Conservation (phyloP, 1,139 yeast genomes). For the Meyerozyma carpophila region DNA sequence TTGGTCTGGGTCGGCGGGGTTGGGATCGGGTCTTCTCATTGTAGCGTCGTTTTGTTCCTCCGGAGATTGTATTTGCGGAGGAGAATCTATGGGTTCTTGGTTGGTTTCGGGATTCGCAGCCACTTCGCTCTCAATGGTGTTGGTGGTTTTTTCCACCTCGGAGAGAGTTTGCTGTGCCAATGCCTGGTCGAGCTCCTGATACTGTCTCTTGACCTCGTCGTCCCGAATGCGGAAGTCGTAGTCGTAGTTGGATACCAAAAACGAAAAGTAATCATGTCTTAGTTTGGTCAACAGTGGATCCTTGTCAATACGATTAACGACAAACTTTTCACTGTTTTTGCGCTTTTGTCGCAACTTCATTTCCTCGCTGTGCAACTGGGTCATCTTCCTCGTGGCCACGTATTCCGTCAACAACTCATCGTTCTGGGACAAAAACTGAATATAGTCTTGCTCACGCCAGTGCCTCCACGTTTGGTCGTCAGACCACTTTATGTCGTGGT, state of each 20-base stretch:
- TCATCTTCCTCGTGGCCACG: constrained; percentile 21
- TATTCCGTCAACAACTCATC: constrained; percentile 24
- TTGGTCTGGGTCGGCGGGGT: neutral
- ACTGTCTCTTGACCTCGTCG: neutral
- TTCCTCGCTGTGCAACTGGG: constrained; percentile 29
- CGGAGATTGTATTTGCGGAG: neutral
- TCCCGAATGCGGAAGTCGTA: constrained; percentile 6
- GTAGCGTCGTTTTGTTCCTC: neutral
- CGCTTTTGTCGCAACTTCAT: constrained; percentile 7
- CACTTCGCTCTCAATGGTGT: neutral
- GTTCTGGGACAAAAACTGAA: constrained; percentile 18
- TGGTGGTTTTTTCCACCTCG: neutral
- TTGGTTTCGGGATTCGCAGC: neutral
- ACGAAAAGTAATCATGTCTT: constrained; percentile 24
- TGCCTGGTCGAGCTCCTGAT: neutral
- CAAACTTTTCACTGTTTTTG: neutral
- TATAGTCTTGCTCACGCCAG: constrained; percentile 21
- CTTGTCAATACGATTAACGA: constrained; percentile 3
- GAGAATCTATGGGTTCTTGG: neutral
- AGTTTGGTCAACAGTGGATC: constrained; percentile 10
- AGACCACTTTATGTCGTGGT: constrained; percentile 3
- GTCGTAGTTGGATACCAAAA: constrained; percentile 3
- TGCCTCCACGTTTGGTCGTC: constrained; percentile 4
- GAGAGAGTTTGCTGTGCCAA: neutral
- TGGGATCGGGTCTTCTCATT: neutral